Conservation (phyloP, 768 basidiomycete genomes). For the Tephrocybe sp. region DNA sequence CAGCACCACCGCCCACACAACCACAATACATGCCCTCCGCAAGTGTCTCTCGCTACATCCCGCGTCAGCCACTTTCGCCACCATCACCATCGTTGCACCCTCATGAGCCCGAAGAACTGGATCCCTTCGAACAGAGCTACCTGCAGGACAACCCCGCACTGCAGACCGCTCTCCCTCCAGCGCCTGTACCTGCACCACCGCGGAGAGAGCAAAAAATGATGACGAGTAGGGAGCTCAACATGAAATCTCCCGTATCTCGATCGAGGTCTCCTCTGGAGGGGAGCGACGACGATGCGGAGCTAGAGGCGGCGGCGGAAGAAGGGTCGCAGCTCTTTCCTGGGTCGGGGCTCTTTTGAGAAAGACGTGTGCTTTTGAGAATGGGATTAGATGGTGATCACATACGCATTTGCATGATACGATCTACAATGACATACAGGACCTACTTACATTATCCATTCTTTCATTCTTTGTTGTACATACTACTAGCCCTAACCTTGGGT, state of each 20-base stretch:
- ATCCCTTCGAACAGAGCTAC: constrained; percentile 40
- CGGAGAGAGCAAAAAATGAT: constrained; percentile 22
- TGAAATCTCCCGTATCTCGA: constrained; percentile 35
- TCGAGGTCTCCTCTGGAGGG: constrained; percentile 14
- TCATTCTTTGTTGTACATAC: too few relatives aligned
- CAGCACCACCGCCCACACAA: constrained; percentile 9
- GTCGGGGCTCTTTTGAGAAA: constrained; percentile 30
- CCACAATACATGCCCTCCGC: constrained; percentile 22
- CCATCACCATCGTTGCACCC: constrained; percentile 15
- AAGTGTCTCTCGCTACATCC: constrained; percentile 22
- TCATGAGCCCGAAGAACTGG: constrained; percentile 30
- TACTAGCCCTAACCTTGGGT: too few relatives aligned
- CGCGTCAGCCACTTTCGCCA: constrained; percentile 23
- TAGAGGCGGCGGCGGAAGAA: constrained; percentile 8
- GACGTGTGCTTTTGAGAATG: neutral
- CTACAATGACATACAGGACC: neutral
- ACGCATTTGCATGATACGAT: neutral
- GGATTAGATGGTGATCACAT: too few relatives aligned
- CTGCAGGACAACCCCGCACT: constrained; percentile 23
- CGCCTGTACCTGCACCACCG: constrained; percentile 8
- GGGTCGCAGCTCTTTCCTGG: constrained; percentile 37
- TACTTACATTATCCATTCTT: too few relatives aligned
- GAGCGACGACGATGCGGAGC: constrained; percentile 23
- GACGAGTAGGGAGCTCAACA: constrained; percentile 39
- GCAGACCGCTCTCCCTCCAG: constrained; percentile 10